Base-by-base conservation (phyloP, 2,329 filamentous ascomycete species). In the Harringtonia lauricola region DNA sequence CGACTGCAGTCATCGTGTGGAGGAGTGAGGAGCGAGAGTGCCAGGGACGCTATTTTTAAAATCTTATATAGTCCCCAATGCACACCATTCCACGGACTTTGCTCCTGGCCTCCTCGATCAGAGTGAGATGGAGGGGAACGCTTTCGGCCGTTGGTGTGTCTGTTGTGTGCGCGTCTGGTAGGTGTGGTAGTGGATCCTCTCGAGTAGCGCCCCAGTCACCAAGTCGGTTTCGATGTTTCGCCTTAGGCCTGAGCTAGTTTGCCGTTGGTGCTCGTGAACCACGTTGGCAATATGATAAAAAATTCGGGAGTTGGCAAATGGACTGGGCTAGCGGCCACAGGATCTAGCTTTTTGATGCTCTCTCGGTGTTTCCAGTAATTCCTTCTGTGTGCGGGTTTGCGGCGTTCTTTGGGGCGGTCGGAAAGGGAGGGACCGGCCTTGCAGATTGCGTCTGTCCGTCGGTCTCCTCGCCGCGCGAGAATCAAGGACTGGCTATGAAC, bases 1-100 rank as follows among this genome's bases (percentile, higher is more conserved):
- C 73, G 58, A 74, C 67, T 55, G 71, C 66, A 54, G 68, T 66
- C 66, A 70, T 72, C 31, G 24, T 48, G 40, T 12, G 36, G 13
- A 36, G 42, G 28, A 12, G 37, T 33, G 17, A 39, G 35, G 30
- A 37, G 37, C 28, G 39, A 41, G 45, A 42, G 47, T 45, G 44
- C 35, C 43, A 43, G 36, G 30, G 35, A 46, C 49, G 45, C 43
- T 49, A 45, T 41, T 39, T 43, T 42, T 39, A 18, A 42, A 41
- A 38, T 41, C 34, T 45, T 26, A 38, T 41, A 36, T 15, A 21
- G 33, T 18, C 19, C 38, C 14, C 31, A 44, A 38, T 28, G 21
- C 35, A 28, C n/a, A 36, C 42, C 39, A 34, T 18, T 19, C 17
- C 28, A 37, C 12, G 28, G 28, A 31, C 19, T 29, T 34, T 44